Base-by-base conservation (phyloP, 1,139 yeast genomes). In the Blastobotrys proliferans region DNA sequence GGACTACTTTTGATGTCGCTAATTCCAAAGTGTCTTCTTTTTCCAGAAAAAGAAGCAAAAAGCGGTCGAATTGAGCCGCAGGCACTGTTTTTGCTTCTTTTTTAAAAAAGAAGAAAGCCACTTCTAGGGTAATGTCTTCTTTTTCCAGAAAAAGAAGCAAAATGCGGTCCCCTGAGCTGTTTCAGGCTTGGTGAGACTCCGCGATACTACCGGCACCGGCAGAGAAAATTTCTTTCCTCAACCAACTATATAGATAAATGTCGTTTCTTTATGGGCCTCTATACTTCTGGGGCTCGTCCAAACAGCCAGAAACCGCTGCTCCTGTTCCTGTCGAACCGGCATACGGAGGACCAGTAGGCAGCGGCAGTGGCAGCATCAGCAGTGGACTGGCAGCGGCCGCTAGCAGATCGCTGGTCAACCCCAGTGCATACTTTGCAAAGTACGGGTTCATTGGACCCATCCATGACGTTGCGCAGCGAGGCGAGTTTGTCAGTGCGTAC, bases 401-500 rank as follows among this genome's bases (percentile, higher is more conserved):
- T 4, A 16, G 30, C 14, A n/a, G 45, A 4, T 11, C 48, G 4
- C 29, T 52, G 4, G 73, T 85, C 6, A 73, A 77, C 47, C 96
- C 97, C 0, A 74, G 77, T 29, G 94, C 72, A 10, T 62, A 54
- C 40, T 62, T 62, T 39, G 49, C 47, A 26, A 82, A 81, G 57
- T 90, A 84, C 59, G 98, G 98, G 3, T 86, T 85, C 57, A 97
- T 97, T 0, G 96, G 96, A 1, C 97, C 97, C 0, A 74, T 83
- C 33, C 94, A 87, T 60, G 98, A 92, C 59, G 65, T 92, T 48
- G 78, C 79, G 44, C 76, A 72, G 20, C 73, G 87, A 51, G 72
- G 74, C 43, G 96, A 87, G 64, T 92, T 82, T 61, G 75, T 90
- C 18, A 79, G 94, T 50, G 85, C 94, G 55, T 92, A 81, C 62